These are phyloP conservation scores for Funneliformis mosseae DNA, from an alignment of 192 early-diverging fungal genomes.

Conservation along the genomic window DNA sequence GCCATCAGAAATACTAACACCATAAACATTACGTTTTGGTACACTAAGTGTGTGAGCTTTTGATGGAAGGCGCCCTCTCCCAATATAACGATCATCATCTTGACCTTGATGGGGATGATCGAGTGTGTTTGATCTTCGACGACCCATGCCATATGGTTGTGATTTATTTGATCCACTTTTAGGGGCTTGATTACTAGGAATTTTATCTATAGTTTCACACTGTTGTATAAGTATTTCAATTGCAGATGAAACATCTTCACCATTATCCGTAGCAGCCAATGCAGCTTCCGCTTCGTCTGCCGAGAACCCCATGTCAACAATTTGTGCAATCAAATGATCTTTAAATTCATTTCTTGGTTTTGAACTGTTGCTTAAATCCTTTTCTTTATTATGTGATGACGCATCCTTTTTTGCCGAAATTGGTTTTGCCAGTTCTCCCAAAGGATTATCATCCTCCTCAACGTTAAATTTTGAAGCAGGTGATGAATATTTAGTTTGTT, in stretches of 20 bases:
- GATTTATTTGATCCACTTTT: background rate
- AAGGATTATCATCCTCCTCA: constrained; percentile 7
- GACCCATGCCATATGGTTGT: background rate
- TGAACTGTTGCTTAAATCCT: background rate
- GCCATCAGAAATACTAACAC: constrained; percentile 22
- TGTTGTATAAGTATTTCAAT: constrained; percentile 55
- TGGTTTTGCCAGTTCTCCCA: background rate
- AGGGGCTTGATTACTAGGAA: background rate
- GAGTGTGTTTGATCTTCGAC: constrained; percentile 10
- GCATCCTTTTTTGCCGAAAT: background rate
- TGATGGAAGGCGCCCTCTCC: background rate
- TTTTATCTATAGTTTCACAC: constrained; percentile 39
- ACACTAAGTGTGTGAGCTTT: constrained; percentile 9
- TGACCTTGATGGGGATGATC: constrained; percentile 29
- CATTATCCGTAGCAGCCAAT: constrained; percentile 64
- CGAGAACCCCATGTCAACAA: constrained; percentile 83
- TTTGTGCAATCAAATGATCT: constrained; percentile 59
- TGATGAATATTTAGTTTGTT: background rate
- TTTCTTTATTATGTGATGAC: background rate
- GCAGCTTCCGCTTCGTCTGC: constrained; percentile 65
- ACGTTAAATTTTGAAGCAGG: background rate
- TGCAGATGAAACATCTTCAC: constrained; percentile 59
- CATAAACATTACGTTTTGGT: constrained; percentile 1
- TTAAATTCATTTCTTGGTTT: background rate
- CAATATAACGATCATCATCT: background rate